phyloP scores from a whole-genome alignment of 306 rosid genomes.

The Lotus japonicus region DNA sequence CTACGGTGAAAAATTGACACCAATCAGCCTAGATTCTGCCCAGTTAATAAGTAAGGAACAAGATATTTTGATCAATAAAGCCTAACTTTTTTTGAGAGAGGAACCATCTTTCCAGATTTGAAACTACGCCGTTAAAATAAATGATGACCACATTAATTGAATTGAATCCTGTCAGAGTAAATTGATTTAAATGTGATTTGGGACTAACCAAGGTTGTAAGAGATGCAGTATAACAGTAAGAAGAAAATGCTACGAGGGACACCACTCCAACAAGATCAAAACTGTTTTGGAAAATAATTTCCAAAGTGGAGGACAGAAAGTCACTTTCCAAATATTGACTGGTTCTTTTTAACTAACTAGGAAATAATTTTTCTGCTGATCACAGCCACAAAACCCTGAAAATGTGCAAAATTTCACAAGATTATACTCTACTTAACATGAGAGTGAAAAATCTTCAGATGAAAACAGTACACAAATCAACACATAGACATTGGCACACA shows the following conservation, averaged over 20 bases:
- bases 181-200: neutral
- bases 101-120: neutral
- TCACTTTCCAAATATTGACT: slow-evolving; percentile 15
- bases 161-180: neutral
- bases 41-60: neutral
- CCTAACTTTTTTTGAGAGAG: neutral
- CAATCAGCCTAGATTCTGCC: neutral
- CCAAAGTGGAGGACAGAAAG: slow-evolving; percentile 7
- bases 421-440: slow-evolving; percentile 13
- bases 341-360: slow-evolving; percentile 6
- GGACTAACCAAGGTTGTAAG: neutral
- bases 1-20: neutral
- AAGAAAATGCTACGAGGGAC: neutral
- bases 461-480: neutral
- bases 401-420: slow-evolving; percentile 12
- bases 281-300: slow-evolving; percentile 10
- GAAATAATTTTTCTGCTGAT: slow-evolving; percentile 15
- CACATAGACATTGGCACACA: neutral
- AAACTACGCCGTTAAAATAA: neutral
- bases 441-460: neutral
- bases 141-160: too few relatives aligned
- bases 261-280: neutral
- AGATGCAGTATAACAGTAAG: neutral
- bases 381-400: slow-evolving; percentile 24
- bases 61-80: neutral